Evolutionary conservation across 1,139 yeast species (phyloP).

Genomic region (Pneumocystis canis): DNA sequence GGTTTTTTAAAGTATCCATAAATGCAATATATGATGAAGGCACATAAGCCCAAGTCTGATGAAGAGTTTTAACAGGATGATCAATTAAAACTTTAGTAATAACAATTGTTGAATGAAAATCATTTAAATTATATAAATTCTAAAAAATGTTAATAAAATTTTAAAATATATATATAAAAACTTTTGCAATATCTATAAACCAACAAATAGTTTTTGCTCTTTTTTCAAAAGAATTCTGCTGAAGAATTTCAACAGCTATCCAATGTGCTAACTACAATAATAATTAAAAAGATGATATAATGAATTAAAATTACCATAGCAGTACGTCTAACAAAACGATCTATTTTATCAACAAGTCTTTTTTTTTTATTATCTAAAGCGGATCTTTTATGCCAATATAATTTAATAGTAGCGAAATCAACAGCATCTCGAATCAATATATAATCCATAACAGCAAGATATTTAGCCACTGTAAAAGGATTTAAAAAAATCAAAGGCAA

Average conservation of each 20-base stretch:
- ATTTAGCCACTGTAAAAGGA: background rate
- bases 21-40: background rate
- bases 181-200: constrained; percentile 1
- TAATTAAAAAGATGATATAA: background rate
- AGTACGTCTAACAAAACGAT: constrained; percentile 1
- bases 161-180: background rate
- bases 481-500: background rate
- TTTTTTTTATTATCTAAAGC: background rate
- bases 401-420: background rate
- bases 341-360: background rate
- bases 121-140: background rate
- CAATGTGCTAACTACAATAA: background rate
- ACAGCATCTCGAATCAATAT: background rate
- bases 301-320: background rate
- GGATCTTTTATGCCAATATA: background rate
- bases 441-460: background rate
- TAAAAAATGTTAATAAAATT: background rate
- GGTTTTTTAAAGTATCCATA: background rate
- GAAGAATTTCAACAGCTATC: background rate
- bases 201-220: constrained; percentile 1
- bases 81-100: background rate
- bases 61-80: background rate
- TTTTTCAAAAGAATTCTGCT: background rate
- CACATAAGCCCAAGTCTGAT: background rate
- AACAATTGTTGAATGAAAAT: background rate